Conservation (phyloP, 2,329 filamentous ascomycete species). For the Verticillium tricorpus region DNA sequence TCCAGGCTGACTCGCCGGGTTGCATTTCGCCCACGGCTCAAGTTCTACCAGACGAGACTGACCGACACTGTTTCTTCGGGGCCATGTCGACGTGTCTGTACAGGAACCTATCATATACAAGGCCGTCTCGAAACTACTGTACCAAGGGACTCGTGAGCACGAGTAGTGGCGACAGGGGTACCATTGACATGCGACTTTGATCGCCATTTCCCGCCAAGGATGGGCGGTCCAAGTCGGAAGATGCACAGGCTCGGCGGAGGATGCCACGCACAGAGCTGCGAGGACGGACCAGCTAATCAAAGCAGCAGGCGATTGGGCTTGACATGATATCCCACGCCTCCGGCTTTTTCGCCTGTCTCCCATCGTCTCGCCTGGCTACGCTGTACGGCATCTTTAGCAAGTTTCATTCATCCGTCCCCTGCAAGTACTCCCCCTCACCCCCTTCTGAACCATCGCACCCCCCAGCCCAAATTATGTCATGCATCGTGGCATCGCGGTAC, state of each 20-base stretch:
- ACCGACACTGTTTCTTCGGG: neutral
- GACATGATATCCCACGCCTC: slow-evolving; percentile 1
- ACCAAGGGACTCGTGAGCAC: neutral
- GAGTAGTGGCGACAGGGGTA: neutral
- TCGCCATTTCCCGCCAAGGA: slow-evolving; percentile 14
- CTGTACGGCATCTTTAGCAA: slow-evolving; percentile 5
- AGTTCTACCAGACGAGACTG: neutral
- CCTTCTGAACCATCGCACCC: slow-evolving; percentile 4
- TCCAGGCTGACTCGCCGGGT: neutral
- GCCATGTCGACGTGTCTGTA: neutral
- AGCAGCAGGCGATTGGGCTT: slow-evolving; percentile 6
- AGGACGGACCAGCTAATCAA: slow-evolving; percentile 10
- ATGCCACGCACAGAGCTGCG: slow-evolving; percentile 8
- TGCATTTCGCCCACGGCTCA: neutral
- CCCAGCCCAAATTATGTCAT: slow-evolving; percentile 40
- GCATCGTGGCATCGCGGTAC: slow-evolving; percentile 31
- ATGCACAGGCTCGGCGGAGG: slow-evolving; percentile 3
- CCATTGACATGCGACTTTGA: slow-evolving; percentile 10
- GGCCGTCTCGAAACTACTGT: neutral
- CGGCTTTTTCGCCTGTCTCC: neutral
- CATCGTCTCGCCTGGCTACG: neutral
- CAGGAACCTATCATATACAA: neutral
- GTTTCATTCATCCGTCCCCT: slow-evolving; percentile 14
- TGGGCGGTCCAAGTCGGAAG: slow-evolving; percentile 9
- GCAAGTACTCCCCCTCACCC: slow-evolving; percentile 8